Percentiles rank a stretch among this genome's conserved stretches.
Conservation (phyloP, 2,329 filamentous ascomycete species). For the Xylaria sp. region DNA sequence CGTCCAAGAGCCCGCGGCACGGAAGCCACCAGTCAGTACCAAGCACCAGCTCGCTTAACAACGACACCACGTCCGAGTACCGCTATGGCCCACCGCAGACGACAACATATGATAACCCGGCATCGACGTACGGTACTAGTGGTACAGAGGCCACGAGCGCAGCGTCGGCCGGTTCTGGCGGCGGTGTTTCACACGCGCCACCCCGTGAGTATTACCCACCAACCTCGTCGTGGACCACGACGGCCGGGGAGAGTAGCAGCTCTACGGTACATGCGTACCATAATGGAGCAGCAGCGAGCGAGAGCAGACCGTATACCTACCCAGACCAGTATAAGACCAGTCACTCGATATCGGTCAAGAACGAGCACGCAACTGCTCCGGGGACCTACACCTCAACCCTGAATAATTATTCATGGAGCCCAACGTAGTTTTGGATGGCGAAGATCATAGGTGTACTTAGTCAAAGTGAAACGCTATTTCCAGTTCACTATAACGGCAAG, state of each 20-base stretch:
- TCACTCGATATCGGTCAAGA: slow-evolving; percentile 50
- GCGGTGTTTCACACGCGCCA: slow-evolving; percentile 44
- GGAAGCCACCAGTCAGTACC: slow-evolving; percentile 65
- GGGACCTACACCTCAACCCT: slow-evolving; percentile 61
- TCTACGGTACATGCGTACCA: slow-evolving; percentile 58
- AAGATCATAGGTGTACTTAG: not conserved
- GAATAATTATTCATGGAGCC: slow-evolving; percentile 69
- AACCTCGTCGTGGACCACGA: slow-evolving; percentile 63
- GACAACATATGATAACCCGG: slow-evolving; percentile 36
- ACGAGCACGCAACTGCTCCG: slow-evolving; percentile 53
- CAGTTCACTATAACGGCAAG: slow-evolving; percentile 7
- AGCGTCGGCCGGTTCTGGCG: slow-evolving; percentile 24
- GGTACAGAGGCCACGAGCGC: slow-evolving; percentile 28
- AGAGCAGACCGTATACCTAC: slow-evolving; percentile 62
- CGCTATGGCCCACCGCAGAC: slow-evolving; percentile 61
- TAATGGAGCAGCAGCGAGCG: slow-evolving; percentile 51
- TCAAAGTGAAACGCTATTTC: slow-evolving; percentile 8
- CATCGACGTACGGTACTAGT: slow-evolving; percentile 40
- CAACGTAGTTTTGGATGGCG: slow-evolving; percentile 52
- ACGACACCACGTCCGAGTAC: slow-evolving; percentile 65
- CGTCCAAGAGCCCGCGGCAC: slow-evolving; percentile 67
- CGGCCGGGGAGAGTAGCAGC: slow-evolving; percentile 58
- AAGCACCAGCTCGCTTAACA: slow-evolving; percentile 60
- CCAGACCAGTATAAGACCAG: slow-evolving; percentile 61
- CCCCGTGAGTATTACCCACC: slow-evolving; percentile 66